Evolutionary conservation across 805 yeast genomes (phyloP).

Genomic region (Debaryomyces maramus): DNA sequence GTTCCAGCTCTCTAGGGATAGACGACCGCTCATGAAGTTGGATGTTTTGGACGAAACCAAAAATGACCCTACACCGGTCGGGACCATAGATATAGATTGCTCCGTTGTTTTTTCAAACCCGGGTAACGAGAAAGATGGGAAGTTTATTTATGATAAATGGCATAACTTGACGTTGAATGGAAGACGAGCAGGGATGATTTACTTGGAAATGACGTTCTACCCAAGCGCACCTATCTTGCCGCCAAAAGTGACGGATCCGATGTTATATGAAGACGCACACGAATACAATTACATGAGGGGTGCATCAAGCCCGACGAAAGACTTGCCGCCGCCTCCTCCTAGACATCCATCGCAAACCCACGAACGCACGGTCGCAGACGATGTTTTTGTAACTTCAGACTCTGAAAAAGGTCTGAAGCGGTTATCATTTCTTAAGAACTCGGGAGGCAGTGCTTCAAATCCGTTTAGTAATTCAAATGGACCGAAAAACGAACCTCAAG

Average conservation of each 20-base stretch:
- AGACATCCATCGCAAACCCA: conserved; percentile 11
- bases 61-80: conserved; percentile 82
- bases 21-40: conserved; percentile 62
- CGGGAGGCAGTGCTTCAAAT: background rate
- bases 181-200: conserved; percentile 83
- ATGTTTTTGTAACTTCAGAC: conserved; percentile 22
- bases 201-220: conserved; percentile 88
- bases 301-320: background rate
- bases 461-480: conserved; percentile 4
- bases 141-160: conserved; percentile 86
- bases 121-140: conserved; percentile 51
- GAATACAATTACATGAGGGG: conserved; percentile 1
- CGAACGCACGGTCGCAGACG: conserved; percentile 20
- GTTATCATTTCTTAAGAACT: conserved; percentile 13
- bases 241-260: conserved; percentile 26
- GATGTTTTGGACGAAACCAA: conserved; percentile 84
- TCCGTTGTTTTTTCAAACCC: conserved; percentile 58
- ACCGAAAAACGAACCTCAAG: conserved; percentile 8
- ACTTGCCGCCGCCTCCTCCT: conserved; percentile 13
- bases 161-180: conserved; percentile 65
- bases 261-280: conserved; percentile 2
- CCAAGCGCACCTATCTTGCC: conserved; percentile 53
- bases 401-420: conserved; percentile 12
- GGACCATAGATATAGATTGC: conserved; percentile 77
- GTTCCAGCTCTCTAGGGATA: conserved; percentile 63